A percentile compares a stretch with the other conserved stretches of the same genome.
Evolutionary conservation across 176 grass and related monocot genomes (phyloP).

Genomic region (Eleusine coracana): DNA sequence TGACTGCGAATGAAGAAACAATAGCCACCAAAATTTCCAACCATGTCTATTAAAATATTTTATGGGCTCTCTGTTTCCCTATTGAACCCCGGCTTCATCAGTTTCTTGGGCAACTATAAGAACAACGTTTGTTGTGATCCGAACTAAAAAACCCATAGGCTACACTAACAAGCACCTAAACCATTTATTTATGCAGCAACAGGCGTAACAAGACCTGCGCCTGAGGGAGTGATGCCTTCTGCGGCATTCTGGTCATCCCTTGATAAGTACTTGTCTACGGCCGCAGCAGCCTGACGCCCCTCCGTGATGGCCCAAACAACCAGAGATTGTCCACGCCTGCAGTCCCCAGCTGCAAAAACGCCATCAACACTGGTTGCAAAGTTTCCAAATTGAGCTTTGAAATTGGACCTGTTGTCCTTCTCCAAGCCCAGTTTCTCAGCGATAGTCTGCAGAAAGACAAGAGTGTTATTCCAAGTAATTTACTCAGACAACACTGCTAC

Average conservation of each 20-base stretch:
- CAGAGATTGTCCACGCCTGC: constrained; percentile 89
- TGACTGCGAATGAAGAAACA: constrained; percentile 28
- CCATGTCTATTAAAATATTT: constrained; percentile 41
- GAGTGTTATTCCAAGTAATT: constrained; percentile 12
- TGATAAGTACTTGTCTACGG: constrained; percentile 74
- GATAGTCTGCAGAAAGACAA: constrained; percentile 60
- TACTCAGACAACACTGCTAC: background rate
- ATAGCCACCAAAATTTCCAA: constrained; percentile 54
- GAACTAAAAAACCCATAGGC: constrained; percentile 34
- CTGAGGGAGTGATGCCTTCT: constrained; percentile 24
- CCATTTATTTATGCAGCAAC: constrained; percentile 54
- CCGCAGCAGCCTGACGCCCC: constrained; percentile 79
- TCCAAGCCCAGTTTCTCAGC: constrained; percentile 75
- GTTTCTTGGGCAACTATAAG: constrained; percentile 26
- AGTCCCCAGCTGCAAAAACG: constrained; percentile 92
- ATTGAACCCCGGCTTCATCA: constrained; percentile 29
- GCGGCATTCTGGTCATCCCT: constrained; percentile 44
- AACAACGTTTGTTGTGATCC: constrained; percentile 31
- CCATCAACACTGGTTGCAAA: constrained; percentile 88
- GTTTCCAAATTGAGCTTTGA: constrained; percentile 86
- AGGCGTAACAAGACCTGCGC: constrained; percentile 60
- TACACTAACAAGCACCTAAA: constrained; percentile 21
- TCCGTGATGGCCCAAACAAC: constrained; percentile 99
- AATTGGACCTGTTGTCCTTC: constrained; percentile 87
- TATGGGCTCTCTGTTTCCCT: constrained; percentile 26